Evolutionary conservation across 129 eudicot genomes (phyloP), one percentile per base, ranked within the genome.

Genomic region (Lactuca saligna): DNA sequence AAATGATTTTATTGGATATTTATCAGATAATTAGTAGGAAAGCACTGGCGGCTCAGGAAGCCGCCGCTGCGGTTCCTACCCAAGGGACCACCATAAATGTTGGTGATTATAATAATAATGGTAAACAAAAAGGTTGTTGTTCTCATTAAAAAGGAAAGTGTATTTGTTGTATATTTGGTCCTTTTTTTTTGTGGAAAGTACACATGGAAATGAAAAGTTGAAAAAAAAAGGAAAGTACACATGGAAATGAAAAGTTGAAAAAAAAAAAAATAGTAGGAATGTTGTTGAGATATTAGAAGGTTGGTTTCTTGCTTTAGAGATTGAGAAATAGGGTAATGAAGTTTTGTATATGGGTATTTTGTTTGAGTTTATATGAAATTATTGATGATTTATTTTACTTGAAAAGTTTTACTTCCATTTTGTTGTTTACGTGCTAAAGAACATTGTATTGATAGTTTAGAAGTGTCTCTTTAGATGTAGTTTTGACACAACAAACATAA

Each of bases 11-110:
- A 67, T 72, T 85, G 67, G 96, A 88, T 31, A 85, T 85, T 16
- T 88, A 91, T 78, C 90, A 91, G 63, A 78, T 87, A 1, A 65
- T 91, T 7, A 91, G 96, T 71, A 80, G 84, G 77, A 91, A 91
- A 63, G 96, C 96, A 5, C 70, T 91, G 76, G 97, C 90, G 7
- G 96, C 97, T 32, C 90, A 85, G 42, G 90, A 87, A 80, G 97
- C 79, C 0, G 77, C 72, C 5, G 55, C 71, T 17, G 75, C 75
- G 3, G 33, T 81, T 57, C 97, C 95, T 17, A 61, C 81, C 15
- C 87, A 87, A 57, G 92, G 92, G 50, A 83, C 92, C 6, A 75
- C 83, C 17, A 85, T 90, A 33, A 82, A 83, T 57, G 91, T 90
- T 55, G 84, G 76, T 4, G 83, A 85, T 37, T 66, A 57, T 39